Conservation (phyloP, 768 basidiomycete genomes). For the Tulasnella sp. region DNA sequence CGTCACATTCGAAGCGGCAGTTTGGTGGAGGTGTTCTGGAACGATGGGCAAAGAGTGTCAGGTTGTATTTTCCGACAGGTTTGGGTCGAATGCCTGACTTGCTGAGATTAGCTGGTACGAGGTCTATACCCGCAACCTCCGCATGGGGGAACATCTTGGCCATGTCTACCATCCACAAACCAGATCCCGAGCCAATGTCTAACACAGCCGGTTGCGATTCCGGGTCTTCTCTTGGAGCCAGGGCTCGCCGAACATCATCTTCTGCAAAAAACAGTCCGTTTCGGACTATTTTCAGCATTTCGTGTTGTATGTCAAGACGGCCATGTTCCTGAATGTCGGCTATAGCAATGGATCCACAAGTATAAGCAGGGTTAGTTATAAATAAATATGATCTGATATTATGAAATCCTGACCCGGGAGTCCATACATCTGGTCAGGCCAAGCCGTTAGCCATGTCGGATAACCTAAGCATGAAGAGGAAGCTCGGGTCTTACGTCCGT, state of each 20-base stretch:
- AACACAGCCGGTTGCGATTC: constrained; percentile 7
- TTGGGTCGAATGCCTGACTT: neutral
- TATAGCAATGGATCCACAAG: neutral
- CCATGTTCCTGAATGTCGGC: constrained; percentile 28
- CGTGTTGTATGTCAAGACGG: constrained; percentile 26
- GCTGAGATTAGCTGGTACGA: constrained; percentile 23
- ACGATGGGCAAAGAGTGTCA: neutral
- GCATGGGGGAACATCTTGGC: constrained; percentile 20
- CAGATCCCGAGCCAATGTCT: constrained; percentile 27
- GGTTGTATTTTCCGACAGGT: neutral
- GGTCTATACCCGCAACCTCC: constrained; percentile 22
- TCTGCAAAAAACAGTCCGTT: constrained; percentile 17
- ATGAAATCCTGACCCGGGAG: neutral
- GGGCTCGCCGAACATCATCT: constrained; percentile 25
- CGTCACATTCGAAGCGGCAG: constrained; percentile 32
- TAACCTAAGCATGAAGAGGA: neutral
- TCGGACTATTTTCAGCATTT: neutral
- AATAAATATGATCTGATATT: no score
- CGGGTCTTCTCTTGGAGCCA: neutral
- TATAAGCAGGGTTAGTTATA: neutral
- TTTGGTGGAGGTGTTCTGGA: constrained; percentile 27
- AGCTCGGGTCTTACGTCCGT: constrained; percentile 23
- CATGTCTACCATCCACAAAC: constrained; percentile 28
- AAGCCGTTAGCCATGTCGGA: neutral
- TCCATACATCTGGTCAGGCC: neutral